phyloP scores from a whole-genome alignment of 106 monocot species.

The Posidonia australis region DNA sequence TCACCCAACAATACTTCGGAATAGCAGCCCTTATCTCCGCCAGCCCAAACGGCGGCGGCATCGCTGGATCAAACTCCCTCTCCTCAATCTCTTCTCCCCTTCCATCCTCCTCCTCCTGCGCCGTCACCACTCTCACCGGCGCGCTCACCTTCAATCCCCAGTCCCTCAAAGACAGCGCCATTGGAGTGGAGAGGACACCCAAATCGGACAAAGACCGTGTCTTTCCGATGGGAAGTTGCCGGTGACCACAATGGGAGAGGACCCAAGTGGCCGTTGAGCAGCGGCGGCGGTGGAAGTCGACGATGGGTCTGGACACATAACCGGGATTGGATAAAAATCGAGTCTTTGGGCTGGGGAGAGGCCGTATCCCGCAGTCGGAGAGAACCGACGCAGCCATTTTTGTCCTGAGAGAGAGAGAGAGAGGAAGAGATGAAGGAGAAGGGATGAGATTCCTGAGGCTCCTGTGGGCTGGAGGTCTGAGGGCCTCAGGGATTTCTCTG shows the following conservation, averaged over 20 bases:
- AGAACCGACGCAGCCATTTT: too few species aligned
- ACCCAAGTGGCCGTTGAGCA: constrained; percentile 9
- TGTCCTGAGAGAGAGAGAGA: too few species aligned
- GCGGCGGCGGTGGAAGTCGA: too few species aligned
- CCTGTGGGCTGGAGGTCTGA: too few species aligned
- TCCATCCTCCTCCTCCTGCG: constrained; percentile 2
- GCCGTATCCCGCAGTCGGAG: not conserved
- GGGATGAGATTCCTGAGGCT: too few species aligned
- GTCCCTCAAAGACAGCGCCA: not conserved
- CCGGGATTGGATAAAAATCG: too few species aligned
- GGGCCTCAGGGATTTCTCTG: too few species aligned
- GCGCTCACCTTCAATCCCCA: constrained; percentile 5
- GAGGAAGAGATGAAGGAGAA: not conserved
- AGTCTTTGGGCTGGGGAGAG: not conserved
- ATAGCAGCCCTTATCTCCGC: constrained; percentile 30
- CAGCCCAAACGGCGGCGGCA: constrained; percentile 24
- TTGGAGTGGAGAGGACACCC: not conserved
- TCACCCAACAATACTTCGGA: constrained; percentile 34
- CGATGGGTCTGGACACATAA: too few species aligned
- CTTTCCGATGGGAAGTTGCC: constrained; percentile 2
- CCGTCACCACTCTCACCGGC: not conserved
- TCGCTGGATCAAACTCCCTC: constrained; percentile 9
- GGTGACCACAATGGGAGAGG: not conserved
- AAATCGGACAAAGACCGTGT: not conserved
- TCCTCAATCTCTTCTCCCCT: not conserved